Conservation (phyloP, 352 stramenopile genomes). For the Phytopythium oedochilum region DNA sequence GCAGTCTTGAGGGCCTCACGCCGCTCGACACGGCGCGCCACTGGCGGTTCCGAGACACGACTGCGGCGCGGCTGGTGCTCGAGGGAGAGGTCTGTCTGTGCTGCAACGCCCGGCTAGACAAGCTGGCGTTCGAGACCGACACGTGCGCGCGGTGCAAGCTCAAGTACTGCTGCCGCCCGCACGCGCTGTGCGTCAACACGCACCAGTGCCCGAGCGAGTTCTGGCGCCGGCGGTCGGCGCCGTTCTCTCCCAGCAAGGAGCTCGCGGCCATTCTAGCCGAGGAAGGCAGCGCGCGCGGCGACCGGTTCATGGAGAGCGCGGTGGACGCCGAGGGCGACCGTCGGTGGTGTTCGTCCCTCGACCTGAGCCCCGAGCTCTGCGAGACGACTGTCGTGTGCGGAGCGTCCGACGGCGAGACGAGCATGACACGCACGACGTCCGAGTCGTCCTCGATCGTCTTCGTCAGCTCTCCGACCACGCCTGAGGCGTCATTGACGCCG, state of each 20-base stretch:
- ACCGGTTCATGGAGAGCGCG: not conserved
- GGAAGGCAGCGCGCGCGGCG: not conserved
- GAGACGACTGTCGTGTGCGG: not conserved
- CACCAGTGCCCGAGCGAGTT: conserved; percentile 56
- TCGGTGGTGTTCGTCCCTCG: not conserved
- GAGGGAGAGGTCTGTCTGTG: conserved; percentile 75
- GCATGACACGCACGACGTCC: conserved; percentile 27
- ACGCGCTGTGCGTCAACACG: conserved; percentile 49
- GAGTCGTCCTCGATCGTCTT: conserved; percentile 49
- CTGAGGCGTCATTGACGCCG: conserved; percentile 20
- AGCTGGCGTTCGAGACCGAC: conserved; percentile 44
- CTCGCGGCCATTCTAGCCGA: not conserved
- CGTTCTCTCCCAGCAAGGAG: not conserved
- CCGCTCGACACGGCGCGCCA: conserved; percentile 49
- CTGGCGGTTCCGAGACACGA: conserved; percentile 70
- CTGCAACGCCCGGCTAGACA: conserved; percentile 73
- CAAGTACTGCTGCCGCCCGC: conserved; percentile 49
- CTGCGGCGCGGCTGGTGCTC: conserved; percentile 56
- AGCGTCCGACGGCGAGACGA: not conserved
- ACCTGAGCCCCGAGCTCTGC: not conserved
- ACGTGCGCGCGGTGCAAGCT: conserved; percentile 53
- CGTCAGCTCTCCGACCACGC: conserved; percentile 27
- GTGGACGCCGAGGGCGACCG: conserved; percentile 4
- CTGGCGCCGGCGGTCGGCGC: not conserved
- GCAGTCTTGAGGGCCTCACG: conserved; percentile 28